phyloP scores from a whole-genome alignment of 1,284 basidiomycete genomes.

The Afroboletus lepidellus region DNA sequence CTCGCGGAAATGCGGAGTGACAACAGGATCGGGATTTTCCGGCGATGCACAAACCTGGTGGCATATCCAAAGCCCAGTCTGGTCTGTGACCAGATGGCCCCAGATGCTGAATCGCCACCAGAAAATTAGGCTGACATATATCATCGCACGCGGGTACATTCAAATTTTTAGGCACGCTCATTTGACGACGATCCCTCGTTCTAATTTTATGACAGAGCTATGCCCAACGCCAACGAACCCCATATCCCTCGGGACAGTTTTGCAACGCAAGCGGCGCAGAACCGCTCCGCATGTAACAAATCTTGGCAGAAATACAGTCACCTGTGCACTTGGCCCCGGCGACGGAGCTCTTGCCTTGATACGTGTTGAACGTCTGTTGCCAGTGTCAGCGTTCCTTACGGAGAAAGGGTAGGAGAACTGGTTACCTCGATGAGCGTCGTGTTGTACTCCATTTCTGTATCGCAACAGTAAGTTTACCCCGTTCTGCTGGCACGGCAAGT shows the following conservation, averaged over 20 bases:
- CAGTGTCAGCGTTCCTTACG: slow-evolving; percentile 3
- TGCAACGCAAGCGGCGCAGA: slow-evolving; percentile 34
- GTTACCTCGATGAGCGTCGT: slow-evolving; percentile 36
- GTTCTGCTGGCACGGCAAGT: neutral
- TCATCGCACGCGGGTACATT: no score
- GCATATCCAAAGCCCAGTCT: no score
- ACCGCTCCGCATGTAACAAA: slow-evolving; percentile 48
- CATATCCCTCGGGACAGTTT: slow-evolving; percentile 38
- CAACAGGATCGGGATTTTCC: no score
- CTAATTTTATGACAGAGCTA: no score
- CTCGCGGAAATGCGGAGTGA: no score
- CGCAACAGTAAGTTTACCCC: no score
- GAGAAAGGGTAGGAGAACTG: neutral
- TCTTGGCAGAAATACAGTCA: slow-evolving; percentile 41
- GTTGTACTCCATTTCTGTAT: slow-evolving; percentile 39
- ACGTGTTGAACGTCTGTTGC: slow-evolving; percentile 38
- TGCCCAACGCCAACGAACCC: neutral
- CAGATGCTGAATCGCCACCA: no score
- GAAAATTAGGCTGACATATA: no score
- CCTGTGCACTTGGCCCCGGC: slow-evolving; percentile 33
- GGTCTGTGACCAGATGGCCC: no score
- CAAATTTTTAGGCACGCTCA: no score
- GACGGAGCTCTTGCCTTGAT: slow-evolving; percentile 43
- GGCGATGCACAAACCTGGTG: no score
- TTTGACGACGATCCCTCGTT: no score